Base-by-base conservation (phyloP, 768 basidiomycete species). In the Tremella mesenterica region DNA sequence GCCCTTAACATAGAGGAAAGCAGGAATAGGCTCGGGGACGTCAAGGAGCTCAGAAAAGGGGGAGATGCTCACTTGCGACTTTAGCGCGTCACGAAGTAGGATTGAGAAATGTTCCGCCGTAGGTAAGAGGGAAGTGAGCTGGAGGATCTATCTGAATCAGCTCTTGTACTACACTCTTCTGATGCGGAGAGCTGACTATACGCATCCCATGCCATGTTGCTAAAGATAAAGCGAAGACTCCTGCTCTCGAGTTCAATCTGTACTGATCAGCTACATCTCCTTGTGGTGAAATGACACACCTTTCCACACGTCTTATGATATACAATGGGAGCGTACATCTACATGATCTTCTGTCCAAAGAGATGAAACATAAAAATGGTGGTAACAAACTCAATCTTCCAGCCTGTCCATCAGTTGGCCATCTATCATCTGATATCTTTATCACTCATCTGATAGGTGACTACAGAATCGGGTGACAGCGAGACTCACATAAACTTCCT, bases 201-300 rank as follows among this genome's bases (percentile, higher is more conserved):
- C 93, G 86, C 77, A 87, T 81, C 30, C 88, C 85, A 71, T 97
- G 90, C 88, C 91, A 96, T 48, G 87, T 82, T n/a, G 83, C 80
- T 18, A 97, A 76, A 64, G 89, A 91, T 27, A 99, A 80, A n/a
- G 93, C 92, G 70, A 96, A 96, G 31, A 95, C 85, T 4, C 95
- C 95, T 26, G 90, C 86, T 13, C 90, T 82, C 10, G 90, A 85
- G 71, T 93, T 95, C 48, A 96, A 79, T 44, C 71, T 71, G 30
- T 26, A 26, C 30, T 29, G 50, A 18, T 52, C 43, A 50, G 48
- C 45, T 31, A 20, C 5, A 33, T 18, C n/a, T 26, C 6, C n/a
- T 44, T 25, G 16, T 43, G 39, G 3, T 2, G n/a, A 14, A 8
- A 1, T 9, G 14, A 13, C n/a, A 52, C 64, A 71, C 69, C 90